These are phyloP conservation scores for Penicillium griseofulvum DNA, from an alignment of 2,329 filamentous ascomycete species.

Conservation along the genomic window DNA sequence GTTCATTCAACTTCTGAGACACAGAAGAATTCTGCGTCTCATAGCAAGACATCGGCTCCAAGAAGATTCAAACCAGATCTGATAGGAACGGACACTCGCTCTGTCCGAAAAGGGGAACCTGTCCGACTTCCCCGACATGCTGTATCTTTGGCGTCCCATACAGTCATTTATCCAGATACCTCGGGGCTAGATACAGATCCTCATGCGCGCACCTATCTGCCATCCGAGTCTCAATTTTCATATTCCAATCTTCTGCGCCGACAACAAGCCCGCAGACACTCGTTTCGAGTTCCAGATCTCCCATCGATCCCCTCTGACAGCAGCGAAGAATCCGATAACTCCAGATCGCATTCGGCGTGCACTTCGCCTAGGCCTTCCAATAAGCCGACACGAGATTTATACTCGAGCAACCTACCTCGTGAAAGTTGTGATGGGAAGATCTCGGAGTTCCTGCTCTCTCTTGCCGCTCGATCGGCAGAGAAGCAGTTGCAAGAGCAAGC, in stretches of 20 bases:
- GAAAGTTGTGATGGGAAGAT: slow-evolving; percentile 73
- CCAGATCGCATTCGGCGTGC: slow-evolving; percentile 46
- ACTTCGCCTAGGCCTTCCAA: slow-evolving; percentile 33
- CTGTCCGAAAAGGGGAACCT: slow-evolving; percentile 28
- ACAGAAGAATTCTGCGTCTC: slow-evolving; percentile 10
- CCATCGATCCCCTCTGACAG: slow-evolving; percentile 63
- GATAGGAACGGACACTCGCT: slow-evolving; percentile 34
- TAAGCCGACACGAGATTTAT: slow-evolving; percentile 36
- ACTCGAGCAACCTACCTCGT: slow-evolving; percentile 26
- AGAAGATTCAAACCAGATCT: slow-evolving; percentile 34
- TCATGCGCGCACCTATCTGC: slow-evolving; percentile 55
- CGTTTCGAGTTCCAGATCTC: slow-evolving; percentile 60
- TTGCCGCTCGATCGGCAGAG: slow-evolving; percentile 77
- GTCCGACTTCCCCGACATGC: slow-evolving; percentile 39
- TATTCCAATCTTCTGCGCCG: slow-evolving; percentile 42
- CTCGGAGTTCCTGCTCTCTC: slow-evolving; percentile 71
- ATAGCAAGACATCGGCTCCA: slow-evolving; percentile 1
- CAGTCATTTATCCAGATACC: neutral
- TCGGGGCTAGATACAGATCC: slow-evolving; percentile 36
- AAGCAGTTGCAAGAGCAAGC: slow-evolving; percentile 70
- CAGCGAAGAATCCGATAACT: slow-evolving; percentile 47
- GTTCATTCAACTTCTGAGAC: slow-evolving; percentile 33
- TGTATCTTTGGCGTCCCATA: slow-evolving; percentile 3
- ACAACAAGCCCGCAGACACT: slow-evolving; percentile 48
- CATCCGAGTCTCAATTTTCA: slow-evolving; percentile 46